A percentile compares a stretch with the other conserved stretches of the same genome.
phyloP scores from a whole-genome alignment of 345 rosid genomes.

The Boechera divaricarpa region DNA sequence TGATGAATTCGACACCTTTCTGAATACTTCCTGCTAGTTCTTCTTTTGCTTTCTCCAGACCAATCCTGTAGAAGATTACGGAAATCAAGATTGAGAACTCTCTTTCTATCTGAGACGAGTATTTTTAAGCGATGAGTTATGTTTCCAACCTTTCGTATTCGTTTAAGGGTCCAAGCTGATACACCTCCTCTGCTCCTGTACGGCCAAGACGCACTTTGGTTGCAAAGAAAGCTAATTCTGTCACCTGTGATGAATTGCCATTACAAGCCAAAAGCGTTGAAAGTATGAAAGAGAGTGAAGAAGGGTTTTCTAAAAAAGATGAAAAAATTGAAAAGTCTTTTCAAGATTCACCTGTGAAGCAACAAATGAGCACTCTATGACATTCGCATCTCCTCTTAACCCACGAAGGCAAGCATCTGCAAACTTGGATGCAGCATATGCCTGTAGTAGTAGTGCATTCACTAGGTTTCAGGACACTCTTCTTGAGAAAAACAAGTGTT shows the following conservation, averaged over 20 bases:
- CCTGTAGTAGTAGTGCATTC: slow-evolving; percentile 45
- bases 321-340: background rate
- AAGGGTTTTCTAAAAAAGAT: background rate
- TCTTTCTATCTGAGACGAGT: background rate
- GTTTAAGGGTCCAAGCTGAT: slow-evolving; percentile 71
- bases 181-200: slow-evolving; percentile 68
- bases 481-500: background rate
- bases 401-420: slow-evolving; percentile 85
- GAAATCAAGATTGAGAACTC: background rate
- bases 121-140: background rate
- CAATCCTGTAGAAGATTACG: slow-evolving; percentile 48
- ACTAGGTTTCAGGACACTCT: background rate
- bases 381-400: slow-evolving; percentile 72
- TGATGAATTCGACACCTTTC: slow-evolving; percentile 70
- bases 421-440: slow-evolving; percentile 88
- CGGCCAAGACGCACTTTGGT: slow-evolving; percentile 79
- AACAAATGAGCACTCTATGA: slow-evolving; percentile 68
- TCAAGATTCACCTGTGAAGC: slow-evolving; percentile 61
- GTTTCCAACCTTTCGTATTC: slow-evolving; percentile 66
- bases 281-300: background rate
- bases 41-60: slow-evolving; percentile 77
- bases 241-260: slow-evolving; percentile 53
- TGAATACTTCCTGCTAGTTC: slow-evolving; percentile 75
- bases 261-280: background rate
- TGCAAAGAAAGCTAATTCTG: slow-evolving; percentile 84